Evolutionary conservation across 108 stramenopile species (phyloP), one percentile per base, ranked within the genome.

Genomic region (Pseudonitzschia delicatissima): DNA sequence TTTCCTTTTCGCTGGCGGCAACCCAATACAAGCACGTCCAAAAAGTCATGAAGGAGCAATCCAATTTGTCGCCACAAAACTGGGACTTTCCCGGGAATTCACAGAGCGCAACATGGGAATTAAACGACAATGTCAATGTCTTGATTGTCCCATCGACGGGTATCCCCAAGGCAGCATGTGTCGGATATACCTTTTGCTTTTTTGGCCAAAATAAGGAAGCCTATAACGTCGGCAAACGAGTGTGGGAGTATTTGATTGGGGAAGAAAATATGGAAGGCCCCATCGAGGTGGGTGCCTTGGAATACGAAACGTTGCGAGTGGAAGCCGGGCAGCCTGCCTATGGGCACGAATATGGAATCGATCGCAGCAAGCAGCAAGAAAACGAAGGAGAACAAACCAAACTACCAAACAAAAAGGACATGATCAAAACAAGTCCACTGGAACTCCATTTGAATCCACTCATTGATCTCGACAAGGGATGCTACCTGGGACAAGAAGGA

Each of bases 401-500:
- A 11, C 40, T 49, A 44, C 12, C 42, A 33, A 50, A 63, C 35
- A 57, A 70, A 13, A 28, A 51, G 13, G 32, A 29, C 32, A 64
- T 47, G 64, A 61, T 69, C 45, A 73, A 57, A 25, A 79, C 82
- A 58, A 73, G 87, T 7, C 91, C 91, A 2, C 57, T 90, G 34
- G 91, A 92, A 66, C 62, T 92, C 13, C 82, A 88, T 64, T 73
- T 82, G 39, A 13, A 68, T 11, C 5, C 67, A n/a, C 59, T 79
- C 2, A 67, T 91, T 8, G 82, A 90, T 64, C 63, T 64, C 5
- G 83, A 88, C 31, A 92, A 91, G 65, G 93, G 93, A 4, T 94
- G 93, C 68, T 94, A 91, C 65, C 71, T 89, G 53, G 93, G 93
- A 36, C 93, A 94, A 69, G 93, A 94, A 49, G 90, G 88, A 2